phyloP scores from a whole-genome alignment of 2,329 filamentous ascomycete species.

The Penicillium sp. region DNA sequence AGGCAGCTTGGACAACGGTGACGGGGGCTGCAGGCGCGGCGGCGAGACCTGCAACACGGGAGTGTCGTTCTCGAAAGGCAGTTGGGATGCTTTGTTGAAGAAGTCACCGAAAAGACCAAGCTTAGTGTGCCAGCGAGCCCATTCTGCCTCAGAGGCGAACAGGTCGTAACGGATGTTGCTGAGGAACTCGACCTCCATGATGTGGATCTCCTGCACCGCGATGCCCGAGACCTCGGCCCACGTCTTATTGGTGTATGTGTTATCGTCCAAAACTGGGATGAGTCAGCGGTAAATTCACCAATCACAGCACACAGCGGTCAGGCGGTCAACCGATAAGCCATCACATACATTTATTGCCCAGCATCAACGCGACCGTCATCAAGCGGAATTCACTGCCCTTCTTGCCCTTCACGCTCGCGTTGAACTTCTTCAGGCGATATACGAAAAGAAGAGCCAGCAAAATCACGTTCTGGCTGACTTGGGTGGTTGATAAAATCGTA shows the following conservation, averaged over 20 bases:
- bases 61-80: slow-evolving; percentile 44
- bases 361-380: slow-evolving; percentile 92
- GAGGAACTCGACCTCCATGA: slow-evolving; percentile 99
- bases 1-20: slow-evolving; percentile 42
- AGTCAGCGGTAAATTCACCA: slow-evolving; percentile 28
- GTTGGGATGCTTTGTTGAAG: slow-evolving; percentile 70
- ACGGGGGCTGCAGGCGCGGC: slow-evolving; percentile 33
- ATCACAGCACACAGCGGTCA: slow-evolving; percentile 1
- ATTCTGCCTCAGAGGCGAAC: slow-evolving; percentile 82
- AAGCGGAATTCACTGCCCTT: slow-evolving; percentile 91
- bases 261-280: slow-evolving; percentile 81
- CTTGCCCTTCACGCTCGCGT: slow-evolving; percentile 86
- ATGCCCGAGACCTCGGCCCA: slow-evolving; percentile 98
- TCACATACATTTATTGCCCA: slow-evolving; percentile 88
- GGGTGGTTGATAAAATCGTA: slow-evolving; percentile 86
- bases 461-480: slow-evolving; percentile 95
- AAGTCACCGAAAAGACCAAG: slow-evolving; percentile 82
- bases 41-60: slow-evolving; percentile 40
- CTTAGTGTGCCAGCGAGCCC: slow-evolving; percentile 84
- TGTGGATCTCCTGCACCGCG: slow-evolving; percentile 90
- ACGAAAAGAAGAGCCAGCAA: slow-evolving; percentile 89
- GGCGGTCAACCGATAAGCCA: slow-evolving; percentile 28
- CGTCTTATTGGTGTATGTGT: slow-evolving; percentile 99
- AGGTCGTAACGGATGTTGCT: slow-evolving; percentile 98
- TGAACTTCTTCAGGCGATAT: slow-evolving; percentile 87